Base-by-base conservation (phyloP, 768 basidiomycete species). In the Termitomyces heimii region DNA sequence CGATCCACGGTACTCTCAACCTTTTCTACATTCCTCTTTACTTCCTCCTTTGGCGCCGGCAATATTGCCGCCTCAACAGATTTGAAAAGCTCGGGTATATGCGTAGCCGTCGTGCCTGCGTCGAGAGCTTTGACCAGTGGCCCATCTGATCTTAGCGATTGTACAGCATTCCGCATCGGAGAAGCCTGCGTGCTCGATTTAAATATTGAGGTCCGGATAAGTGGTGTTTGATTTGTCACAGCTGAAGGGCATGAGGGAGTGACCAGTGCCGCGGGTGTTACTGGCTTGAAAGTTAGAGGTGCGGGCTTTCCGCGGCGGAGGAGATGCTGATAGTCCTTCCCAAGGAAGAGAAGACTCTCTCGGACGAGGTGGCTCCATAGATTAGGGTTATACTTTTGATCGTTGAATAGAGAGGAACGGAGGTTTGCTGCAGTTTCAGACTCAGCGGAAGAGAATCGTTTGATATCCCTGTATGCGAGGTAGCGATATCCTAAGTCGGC, bases 401-500 rank as follows among this genome's bases (percentile, higher is more conserved):
- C 88, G 0, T 77, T 77, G 63, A 89, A 91, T 0, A 91, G 65
- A 0, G 80, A 76, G 0, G 77, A 76, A 12, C 87, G 77, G 34
- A 76, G 77, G 0, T 77, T 66, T 12, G 71, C 66, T 0, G 77
- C 77, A 1, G 72, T 62, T 3, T 77, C 46, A 4, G 76, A 73
- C 5, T 69, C 68, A 22, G 78, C 78, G n/a, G 70, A 66, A 0
- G 85, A 77, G 12, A 89, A 63, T 4, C 74, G 72, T 10, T 69
- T 69, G 40, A 93, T 75, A 59, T 92, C 89, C 0, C 77, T 70
- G 62, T 83, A 89, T 0, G 89, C 88, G 59, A 86, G 82, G 65
- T 85, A 80, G 42, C 80, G 79, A 69, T 82, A 86, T 28, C 77
- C 65, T 24, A 66, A 60, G 53, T 83, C 78, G 4, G 69, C 59